Base-by-base conservation (phyloP, 2,329 filamentous ascomycete species). In the Penicillium sumatraense region DNA sequence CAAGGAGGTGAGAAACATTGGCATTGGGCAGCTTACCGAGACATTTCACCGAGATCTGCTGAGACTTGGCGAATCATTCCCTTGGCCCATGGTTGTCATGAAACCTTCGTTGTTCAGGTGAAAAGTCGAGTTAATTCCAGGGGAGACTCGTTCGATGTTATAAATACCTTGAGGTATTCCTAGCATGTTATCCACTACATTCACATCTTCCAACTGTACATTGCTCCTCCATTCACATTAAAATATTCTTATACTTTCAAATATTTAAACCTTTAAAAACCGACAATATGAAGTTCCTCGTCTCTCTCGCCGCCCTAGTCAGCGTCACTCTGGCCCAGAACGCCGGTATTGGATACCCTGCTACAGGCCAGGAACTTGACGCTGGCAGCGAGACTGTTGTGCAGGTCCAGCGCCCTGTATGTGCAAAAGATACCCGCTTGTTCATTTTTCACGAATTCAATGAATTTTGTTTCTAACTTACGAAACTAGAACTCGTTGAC, bases 321-420 rank as follows among this genome's bases (percentile, higher is more conserved):
- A 58, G 61, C 27, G 51, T 53, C 6, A 66, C 63, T 38, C 52
- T 69, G 41, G 67, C 69, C 5, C 70, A 72, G 46, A 66, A 52
- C 8, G 68, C 60, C n/a, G 3, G 21, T 0, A 63, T 72, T 33
- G 61, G 62, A n/a, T 54, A 68, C 2, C 68, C 70, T 2, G n/a
- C 23, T 2, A 51, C 51, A 16, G 63, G 56, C 10, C 35, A 62
- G 24, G 44, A 51, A 4, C 46, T 72, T 8, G n/a, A 49, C 14
- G 52, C 64, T 2, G 70, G 68, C 2, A 46, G 48, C 4, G 44
- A 68, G 1, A 20, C 67, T n/a, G 55, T 54, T 13, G 59, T 72
- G 3, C 69, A 71, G 49, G 56, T 72, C 3, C 68, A 69, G 41
- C 68, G 66, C 33, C 64, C 68, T 18, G 69, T 72, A 61, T 16